These are phyloP conservation scores for Oldenlandia corymbosa DNA, from an alignment of 257 asterid genomes.

Conservation along the genomic window DNA sequence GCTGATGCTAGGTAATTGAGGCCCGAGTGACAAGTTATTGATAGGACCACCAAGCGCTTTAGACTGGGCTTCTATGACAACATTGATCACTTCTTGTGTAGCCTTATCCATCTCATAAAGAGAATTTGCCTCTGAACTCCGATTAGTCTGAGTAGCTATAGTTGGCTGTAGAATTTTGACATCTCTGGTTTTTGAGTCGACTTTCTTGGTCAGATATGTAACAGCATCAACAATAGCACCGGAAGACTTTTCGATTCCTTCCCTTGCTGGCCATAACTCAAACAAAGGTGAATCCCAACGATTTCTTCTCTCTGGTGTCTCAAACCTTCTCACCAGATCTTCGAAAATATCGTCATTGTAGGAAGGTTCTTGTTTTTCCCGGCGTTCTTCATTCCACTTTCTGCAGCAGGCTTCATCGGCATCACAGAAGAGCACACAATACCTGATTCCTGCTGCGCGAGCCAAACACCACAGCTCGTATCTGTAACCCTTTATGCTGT, in stretches of 20 bases:
- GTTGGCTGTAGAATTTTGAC: conserved; percentile 86
- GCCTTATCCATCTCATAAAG: conserved; percentile 91
- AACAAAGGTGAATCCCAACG: conserved; percentile 98
- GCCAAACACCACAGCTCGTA: conserved; percentile 98
- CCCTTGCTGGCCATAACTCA: conserved; percentile 71
- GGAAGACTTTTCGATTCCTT: conserved; percentile 56
- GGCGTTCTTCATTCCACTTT: conserved; percentile 71
- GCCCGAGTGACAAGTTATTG: conserved; percentile 54
- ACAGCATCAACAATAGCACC: conserved; percentile 67
- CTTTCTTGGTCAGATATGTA: conserved; percentile 63
- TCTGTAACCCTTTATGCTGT: conserved; percentile 95
- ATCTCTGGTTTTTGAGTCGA: conserved; percentile 79
- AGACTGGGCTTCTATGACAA: conserved; percentile 79
- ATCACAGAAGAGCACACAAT: conserved; percentile 81
- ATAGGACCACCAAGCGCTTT: conserved; percentile 70
- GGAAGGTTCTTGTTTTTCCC: conserved; percentile 37
- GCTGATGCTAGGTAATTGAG: conserved; percentile 57
- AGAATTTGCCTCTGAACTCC: conserved; percentile 61
- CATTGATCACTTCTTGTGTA: conserved; percentile 68
- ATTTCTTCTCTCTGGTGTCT: conserved; percentile 81
- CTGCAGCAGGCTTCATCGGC: conserved; percentile 50
- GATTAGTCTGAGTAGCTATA: conserved; percentile 74
- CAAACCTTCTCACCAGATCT: conserved; percentile 82
- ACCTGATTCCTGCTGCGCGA: conserved; percentile 88
- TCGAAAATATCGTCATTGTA: conserved; percentile 65